A percentile compares a stretch with the other conserved stretches of the same genome.
These are phyloP conservation scores for Irpex sp. DNA, from an alignment of 1,284 basidiomycete genomes.

Conservation along the genomic window DNA sequence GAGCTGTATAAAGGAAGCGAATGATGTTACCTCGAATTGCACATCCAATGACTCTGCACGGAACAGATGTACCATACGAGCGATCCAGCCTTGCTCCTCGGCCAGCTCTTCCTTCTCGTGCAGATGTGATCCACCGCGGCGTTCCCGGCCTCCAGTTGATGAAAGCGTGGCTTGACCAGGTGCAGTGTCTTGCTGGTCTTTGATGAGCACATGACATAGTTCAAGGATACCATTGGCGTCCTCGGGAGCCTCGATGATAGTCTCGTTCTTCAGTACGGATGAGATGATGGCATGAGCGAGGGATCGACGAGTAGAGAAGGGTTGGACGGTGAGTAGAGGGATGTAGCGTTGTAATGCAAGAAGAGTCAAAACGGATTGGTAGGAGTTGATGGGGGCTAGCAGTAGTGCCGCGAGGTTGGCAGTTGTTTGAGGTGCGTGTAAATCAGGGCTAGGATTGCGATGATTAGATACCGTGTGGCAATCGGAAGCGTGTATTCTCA, in stretches of 20 bases:
- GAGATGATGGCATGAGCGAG: slow-evolving; percentile 91
- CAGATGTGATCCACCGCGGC: slow-evolving; percentile 48
- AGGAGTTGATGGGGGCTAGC: slow-evolving; percentile 89
- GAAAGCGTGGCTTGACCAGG: slow-evolving; percentile 30
- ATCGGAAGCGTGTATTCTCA: slow-evolving; percentile 26
- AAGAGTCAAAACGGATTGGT: slow-evolving; percentile 89
- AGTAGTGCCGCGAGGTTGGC: slow-evolving; percentile 87
- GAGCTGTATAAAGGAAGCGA: not conserved
- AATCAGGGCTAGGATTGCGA: slow-evolving; percentile 61
- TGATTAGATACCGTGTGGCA: slow-evolving; percentile 1
- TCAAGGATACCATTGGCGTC: slow-evolving; percentile 91
- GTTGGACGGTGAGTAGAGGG: slow-evolving; percentile 77
- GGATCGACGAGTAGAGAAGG: slow-evolving; percentile 84
- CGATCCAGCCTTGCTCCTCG: slow-evolving; percentile 96
- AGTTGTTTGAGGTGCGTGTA: slow-evolving; percentile 83
- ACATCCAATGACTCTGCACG: slow-evolving; percentile 76
- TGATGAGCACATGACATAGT: slow-evolving; percentile 86
- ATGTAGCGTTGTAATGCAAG: slow-evolving; percentile 89
- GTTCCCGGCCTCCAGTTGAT: slow-evolving; percentile 42
- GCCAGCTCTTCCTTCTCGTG: slow-evolving; percentile 85
- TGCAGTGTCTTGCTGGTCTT: slow-evolving; percentile 78
- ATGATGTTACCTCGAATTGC: slow-evolving; percentile 64
- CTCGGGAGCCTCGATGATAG: slow-evolving; percentile 84
- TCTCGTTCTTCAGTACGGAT: slow-evolving; percentile 92
- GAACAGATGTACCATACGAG: slow-evolving; percentile 94